Evolutionary conservation across 352 stramenopile genomes (phyloP).

Genomic region (Thalassiosira hispida): DNA sequence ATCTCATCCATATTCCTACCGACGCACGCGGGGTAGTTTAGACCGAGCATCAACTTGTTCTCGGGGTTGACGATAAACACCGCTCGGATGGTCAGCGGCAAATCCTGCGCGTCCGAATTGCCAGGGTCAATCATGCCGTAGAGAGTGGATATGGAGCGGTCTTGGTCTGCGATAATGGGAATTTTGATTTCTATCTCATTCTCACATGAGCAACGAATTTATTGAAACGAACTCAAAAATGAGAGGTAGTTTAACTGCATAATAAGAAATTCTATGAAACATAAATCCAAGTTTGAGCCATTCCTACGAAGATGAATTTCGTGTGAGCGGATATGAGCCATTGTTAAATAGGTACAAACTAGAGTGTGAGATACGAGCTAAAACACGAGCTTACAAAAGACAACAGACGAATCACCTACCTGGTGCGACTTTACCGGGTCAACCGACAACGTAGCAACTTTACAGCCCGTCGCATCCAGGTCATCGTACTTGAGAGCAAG

Average conservation of each 20-base stretch:
- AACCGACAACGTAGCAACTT: conserved; percentile 67
- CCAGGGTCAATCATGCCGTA: conserved; percentile 87
- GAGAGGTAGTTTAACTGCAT: too few species aligned
- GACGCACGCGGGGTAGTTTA: conserved; percentile 92
- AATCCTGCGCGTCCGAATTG: conserved; percentile 48
- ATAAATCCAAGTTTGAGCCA: too few species aligned
- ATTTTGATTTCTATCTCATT: conserved; percentile 84
- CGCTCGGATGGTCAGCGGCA: conserved; percentile 86
- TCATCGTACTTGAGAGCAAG: conserved; percentile 89
- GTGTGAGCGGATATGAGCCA: not conserved
- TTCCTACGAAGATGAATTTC: too few species aligned
- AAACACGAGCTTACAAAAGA: too few species aligned
- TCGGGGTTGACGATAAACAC: conserved; percentile 92
- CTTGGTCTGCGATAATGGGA: conserved; percentile 91
- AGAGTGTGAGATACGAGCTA: not conserved
- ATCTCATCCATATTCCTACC: conserved; percentile 94
- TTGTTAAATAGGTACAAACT: not conserved
- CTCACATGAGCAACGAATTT: conserved; percentile 72
- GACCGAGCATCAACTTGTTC: conserved; percentile 89
- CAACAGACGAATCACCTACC: too few species aligned
- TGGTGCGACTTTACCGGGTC: conserved; percentile 70
- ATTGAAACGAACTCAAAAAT: too few species aligned
- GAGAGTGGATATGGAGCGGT: conserved; percentile 85
- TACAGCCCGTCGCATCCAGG: conserved; percentile 76
- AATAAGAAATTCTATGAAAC: too few species aligned